Percentiles rank a stretch among this genome's conserved stretches.
These are phyloP conservation scores for Starmerella bombicola DNA, from an alignment of 805 yeast genomes.

Conservation along the genomic window DNA sequence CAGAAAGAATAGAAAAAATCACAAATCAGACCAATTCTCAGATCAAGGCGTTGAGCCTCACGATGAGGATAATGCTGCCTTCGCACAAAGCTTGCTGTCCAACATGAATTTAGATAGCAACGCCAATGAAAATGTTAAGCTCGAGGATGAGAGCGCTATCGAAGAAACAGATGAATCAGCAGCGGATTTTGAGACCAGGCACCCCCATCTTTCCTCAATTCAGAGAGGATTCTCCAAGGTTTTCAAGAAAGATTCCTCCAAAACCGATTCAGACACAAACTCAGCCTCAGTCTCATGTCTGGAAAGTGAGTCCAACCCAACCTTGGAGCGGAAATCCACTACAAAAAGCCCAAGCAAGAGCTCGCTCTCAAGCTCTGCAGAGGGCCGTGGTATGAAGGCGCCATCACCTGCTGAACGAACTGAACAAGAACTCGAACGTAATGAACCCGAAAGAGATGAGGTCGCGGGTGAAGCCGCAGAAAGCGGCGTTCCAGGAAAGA, in stretches of 20 bases:
- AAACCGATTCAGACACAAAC: background rate
- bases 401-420: background rate
- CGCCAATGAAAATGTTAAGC: background rate
- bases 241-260: slow-evolving; percentile 2
- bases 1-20: too few relatives aligned
- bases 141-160: background rate
- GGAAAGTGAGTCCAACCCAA: background rate
- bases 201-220: slow-evolving; percentile 13
- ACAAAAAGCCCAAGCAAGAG: background rate
- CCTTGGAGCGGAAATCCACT: background rate
- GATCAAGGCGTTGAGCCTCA: too few relatives aligned
- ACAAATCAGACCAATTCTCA: too few relatives aligned
- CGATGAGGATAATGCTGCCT: background rate
- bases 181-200: slow-evolving; percentile 7
- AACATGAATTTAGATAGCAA: background rate
- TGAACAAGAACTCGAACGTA: background rate
- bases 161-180: background rate
- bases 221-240: slow-evolving; percentile 6
- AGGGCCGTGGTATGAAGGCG: background rate
- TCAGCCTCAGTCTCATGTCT: background rate
- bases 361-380: background rate
- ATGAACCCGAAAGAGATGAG: too few relatives aligned
- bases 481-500: background rate
- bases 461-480: background rate
- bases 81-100: slow-evolving; percentile 1